Evolutionary conservation across 768 basidiomycete genomes (phyloP).

Genomic region (Suillus clintonianus): DNA sequence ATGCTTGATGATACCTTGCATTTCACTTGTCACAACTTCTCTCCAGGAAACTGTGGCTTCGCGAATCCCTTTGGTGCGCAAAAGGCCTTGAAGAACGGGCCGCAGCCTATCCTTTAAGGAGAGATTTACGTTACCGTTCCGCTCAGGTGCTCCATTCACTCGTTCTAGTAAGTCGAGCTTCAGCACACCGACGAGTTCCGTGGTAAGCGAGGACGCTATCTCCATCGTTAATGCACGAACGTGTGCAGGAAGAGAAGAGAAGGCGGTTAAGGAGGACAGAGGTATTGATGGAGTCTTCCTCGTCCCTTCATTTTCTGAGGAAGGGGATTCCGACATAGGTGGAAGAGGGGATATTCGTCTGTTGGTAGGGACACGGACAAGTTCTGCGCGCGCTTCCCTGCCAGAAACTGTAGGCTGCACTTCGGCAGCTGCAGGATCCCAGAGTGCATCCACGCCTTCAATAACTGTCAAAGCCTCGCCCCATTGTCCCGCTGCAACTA

Average conservation of each 20-base stretch:
- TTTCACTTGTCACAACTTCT: slow-evolving; percentile 62
- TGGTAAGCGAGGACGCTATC: slow-evolving; percentile 74
- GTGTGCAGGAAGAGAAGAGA: slow-evolving; percentile 73
- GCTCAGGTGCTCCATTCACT: slow-evolving; percentile 30
- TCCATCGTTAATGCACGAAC: slow-evolving; percentile 71
- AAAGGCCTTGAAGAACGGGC: slow-evolving; percentile 77
- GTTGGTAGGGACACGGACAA: slow-evolving; percentile 16
- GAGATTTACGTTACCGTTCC: slow-evolving; percentile 34
- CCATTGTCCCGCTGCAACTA: slow-evolving; percentile 90
- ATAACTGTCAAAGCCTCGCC: slow-evolving; percentile 78
- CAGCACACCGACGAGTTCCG: slow-evolving; percentile 75
- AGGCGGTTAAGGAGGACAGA: slow-evolving; percentile 70
- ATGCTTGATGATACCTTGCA: slow-evolving; percentile 57
- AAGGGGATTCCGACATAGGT: slow-evolving; percentile 37
- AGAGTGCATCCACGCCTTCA: slow-evolving; percentile 64
- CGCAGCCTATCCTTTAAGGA: slow-evolving; percentile 63
- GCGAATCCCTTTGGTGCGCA: slow-evolving; percentile 69
- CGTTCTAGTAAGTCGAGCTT: slow-evolving; percentile 65
- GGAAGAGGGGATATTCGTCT: slow-evolving; percentile 31
- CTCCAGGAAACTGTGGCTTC: slow-evolving; percentile 72
- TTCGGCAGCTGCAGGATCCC: slow-evolving; percentile 35
- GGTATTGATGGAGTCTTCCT: slow-evolving; percentile 47
- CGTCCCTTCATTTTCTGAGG: slow-evolving; percentile 9
- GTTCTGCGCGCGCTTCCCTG: slow-evolving; percentile 8
- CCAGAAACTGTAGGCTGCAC: slow-evolving; percentile 3